These are phyloP conservation scores for Blechomonas ayalai DNA, from an alignment of 208 protist species.

Conservation along the genomic window DNA sequence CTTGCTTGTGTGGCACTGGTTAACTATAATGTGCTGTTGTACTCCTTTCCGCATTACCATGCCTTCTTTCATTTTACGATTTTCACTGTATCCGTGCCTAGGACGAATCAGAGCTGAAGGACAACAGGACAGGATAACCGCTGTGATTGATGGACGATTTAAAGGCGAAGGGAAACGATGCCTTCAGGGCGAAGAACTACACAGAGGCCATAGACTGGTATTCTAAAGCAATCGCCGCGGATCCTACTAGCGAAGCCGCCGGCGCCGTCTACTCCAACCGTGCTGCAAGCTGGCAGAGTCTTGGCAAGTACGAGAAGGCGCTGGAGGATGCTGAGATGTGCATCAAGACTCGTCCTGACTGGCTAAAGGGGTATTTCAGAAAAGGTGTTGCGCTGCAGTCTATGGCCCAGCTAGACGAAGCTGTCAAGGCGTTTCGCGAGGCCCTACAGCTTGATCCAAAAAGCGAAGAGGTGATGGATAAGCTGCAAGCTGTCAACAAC, in stretches of 20 bases:
- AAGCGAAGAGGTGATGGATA: constrained; percentile 78
- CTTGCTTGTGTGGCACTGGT: too few relatives aligned
- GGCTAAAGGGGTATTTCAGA: constrained; percentile 90
- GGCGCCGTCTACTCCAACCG: constrained; percentile 88
- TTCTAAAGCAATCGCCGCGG: constrained; percentile 79
- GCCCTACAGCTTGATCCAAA: constrained; percentile 64
- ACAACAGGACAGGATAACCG: too few relatives aligned
- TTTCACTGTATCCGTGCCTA: too few relatives aligned
- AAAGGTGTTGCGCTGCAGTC: constrained; percentile 75
- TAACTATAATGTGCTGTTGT: too few relatives aligned
- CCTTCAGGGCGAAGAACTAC: constrained; percentile 86
- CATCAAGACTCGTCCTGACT: constrained; percentile 76
- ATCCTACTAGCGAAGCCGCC: constrained; percentile 66
- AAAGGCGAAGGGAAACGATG: constrained; percentile 87
- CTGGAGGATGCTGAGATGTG: constrained; percentile 75
- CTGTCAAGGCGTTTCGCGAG: constrained; percentile 69
- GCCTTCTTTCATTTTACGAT: too few relatives aligned
- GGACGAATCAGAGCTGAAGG: too few relatives aligned
- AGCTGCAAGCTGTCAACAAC: constrained; percentile 55
- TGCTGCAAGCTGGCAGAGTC: constrained; percentile 72
- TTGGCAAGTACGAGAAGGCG: constrained; percentile 70
- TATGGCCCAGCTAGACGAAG: constrained; percentile 70
- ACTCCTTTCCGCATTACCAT: too few relatives aligned
- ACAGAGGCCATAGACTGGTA: constrained; percentile 87
- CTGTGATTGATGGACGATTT: constrained; percentile 61